A percentile compares a stretch with the other conserved stretches of the same genome.
phyloP scores from a whole-genome alignment of 371 early-diverging fungal genomes.

The Mucor piriformis region DNA sequence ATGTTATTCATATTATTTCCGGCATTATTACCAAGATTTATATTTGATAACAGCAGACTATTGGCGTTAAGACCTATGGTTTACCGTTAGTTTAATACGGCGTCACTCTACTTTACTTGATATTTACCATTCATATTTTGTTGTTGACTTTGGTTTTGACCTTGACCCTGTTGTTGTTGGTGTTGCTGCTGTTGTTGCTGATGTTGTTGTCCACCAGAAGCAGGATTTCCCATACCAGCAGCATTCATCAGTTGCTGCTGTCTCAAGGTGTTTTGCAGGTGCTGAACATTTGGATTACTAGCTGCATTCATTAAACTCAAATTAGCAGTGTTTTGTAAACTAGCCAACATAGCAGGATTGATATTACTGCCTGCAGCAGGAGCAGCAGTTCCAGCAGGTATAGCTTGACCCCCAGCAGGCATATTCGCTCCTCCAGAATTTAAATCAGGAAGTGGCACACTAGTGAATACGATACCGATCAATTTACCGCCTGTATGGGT shows the following conservation, averaged over 20 bases:
- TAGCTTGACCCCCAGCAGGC: slow-evolving; percentile 6
- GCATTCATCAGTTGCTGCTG: slow-evolving; percentile 37
- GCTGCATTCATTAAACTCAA: slow-evolving; percentile 20
- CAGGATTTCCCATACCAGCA: slow-evolving; percentile 21
- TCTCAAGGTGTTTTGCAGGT: slow-evolving; percentile 27
- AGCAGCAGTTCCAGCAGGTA: slow-evolving; percentile 15
- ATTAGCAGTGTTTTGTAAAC: slow-evolving; percentile 27
- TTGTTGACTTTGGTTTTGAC: slow-evolving; percentile 17
- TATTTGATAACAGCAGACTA: slow-evolving; percentile 46
- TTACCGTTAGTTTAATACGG: not conserved
- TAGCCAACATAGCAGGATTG: slow-evolving; percentile 26
- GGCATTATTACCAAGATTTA: slow-evolving; percentile 35
- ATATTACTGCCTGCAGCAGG: slow-evolving; percentile 14
- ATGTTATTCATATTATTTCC: slow-evolving; percentile 19
- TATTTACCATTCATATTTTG: slow-evolving; percentile 31
- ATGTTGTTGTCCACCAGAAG: slow-evolving; percentile 18
- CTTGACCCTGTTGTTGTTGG: not conserved
- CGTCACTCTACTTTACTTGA: not conserved
- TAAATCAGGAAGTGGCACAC: slow-evolving; percentile 54
- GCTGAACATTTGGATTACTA: slow-evolving; percentile 27
- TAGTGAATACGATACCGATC: slow-evolving; percentile 57
- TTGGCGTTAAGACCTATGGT: slow-evolving; percentile 41
- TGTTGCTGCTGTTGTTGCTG: slow-evolving; percentile 19
- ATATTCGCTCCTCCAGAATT: slow-evolving; percentile 17
- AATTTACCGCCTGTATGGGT: slow-evolving; percentile 49